Conservation (phyloP, 768 basidiomycete species). For the Rhizopogon salebrosus region DNA sequence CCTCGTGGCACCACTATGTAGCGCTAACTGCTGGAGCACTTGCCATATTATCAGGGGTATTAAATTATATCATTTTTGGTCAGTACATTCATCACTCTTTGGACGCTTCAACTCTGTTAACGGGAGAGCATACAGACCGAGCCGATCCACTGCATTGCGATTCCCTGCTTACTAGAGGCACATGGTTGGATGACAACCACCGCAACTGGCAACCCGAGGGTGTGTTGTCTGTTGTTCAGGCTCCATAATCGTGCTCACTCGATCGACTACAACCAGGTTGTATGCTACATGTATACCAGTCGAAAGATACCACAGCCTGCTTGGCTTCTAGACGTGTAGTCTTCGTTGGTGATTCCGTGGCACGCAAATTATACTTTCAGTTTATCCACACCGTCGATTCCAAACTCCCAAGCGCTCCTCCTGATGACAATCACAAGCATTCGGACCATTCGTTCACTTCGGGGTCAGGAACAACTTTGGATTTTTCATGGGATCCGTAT, state of each 20-base stretch:
- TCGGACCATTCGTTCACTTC: constrained; percentile 51
- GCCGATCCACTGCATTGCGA: constrained; percentile 70
- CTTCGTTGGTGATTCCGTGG: constrained; percentile 85
- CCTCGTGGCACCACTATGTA: constrained; percentile 47
- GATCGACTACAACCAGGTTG: constrained; percentile 52
- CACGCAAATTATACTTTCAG: constrained; percentile 75
- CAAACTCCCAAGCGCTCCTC: constrained; percentile 44
- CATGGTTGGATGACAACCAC: constrained; percentile 67
- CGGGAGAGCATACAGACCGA: constrained; percentile 42
- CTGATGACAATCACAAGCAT: constrained; percentile 64
- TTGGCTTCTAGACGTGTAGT: constrained; percentile 54
- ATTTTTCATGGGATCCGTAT: constrained; percentile 85
- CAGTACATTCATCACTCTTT: constrained; percentile 13
- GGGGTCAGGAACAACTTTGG: constrained; percentile 40
- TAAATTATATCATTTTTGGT: constrained; percentile 43
- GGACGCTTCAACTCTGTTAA: background rate
- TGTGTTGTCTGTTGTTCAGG: constrained; percentile 17
- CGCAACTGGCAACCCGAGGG: constrained; percentile 88
- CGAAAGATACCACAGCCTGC: constrained; percentile 50
- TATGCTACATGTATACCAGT: constrained; percentile 65
- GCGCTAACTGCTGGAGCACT: constrained; percentile 34
- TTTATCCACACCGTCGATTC: constrained; percentile 58
- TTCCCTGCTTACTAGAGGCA: constrained; percentile 64
- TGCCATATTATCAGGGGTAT: constrained; percentile 38
- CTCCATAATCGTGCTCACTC: constrained; percentile 5